Conservation (phyloP, 768 basidiomycete species). For the Crucibulum laeve region DNA sequence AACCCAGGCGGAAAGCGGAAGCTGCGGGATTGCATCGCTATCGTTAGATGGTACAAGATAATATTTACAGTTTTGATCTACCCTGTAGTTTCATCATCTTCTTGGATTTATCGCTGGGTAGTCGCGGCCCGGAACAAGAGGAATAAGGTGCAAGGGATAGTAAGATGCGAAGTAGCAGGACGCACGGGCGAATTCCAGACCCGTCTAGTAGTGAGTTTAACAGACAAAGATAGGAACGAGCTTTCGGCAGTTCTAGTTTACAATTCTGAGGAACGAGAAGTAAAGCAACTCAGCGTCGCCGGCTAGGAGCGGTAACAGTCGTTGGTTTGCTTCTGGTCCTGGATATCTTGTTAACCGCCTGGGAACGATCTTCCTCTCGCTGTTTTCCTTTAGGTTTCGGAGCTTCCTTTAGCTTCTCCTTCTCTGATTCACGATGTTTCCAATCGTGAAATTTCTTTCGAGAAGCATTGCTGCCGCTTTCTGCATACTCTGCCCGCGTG, state of each 20-base stretch:
- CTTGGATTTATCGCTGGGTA: too few relatives aligned
- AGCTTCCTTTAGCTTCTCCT: slow-evolving; percentile 25
- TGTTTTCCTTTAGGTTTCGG: slow-evolving; percentile 24
- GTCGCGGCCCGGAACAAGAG: too few relatives aligned
- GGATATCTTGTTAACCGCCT: slow-evolving; percentile 15
- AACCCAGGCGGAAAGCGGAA: too few relatives aligned
- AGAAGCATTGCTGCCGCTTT: slow-evolving; percentile 73
- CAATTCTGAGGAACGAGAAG: not conserved
- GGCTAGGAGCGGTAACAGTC: slow-evolving; percentile 3
- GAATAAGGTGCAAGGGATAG: not conserved
- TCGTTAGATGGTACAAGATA: too few relatives aligned
- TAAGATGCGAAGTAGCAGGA: too few relatives aligned
- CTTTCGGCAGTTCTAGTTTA: not conserved
- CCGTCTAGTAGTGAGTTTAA: too few relatives aligned
- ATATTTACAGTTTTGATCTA: too few relatives aligned
- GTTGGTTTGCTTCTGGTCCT: slow-evolving; percentile 16
- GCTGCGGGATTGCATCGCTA: too few relatives aligned
- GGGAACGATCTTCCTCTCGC: slow-evolving; percentile 27
- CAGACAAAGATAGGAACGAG: too few relatives aligned
- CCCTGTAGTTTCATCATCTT: too few relatives aligned
- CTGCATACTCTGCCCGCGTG: slow-evolving; percentile 80
- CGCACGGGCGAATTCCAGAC: too few relatives aligned
- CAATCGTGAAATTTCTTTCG: slow-evolving; percentile 72
- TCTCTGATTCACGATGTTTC: slow-evolving; percentile 38
- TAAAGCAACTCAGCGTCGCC: not conserved